phyloP scores from a whole-genome alignment of 2,329 filamentous ascomycete species.

The Massarina eburnea region DNA sequence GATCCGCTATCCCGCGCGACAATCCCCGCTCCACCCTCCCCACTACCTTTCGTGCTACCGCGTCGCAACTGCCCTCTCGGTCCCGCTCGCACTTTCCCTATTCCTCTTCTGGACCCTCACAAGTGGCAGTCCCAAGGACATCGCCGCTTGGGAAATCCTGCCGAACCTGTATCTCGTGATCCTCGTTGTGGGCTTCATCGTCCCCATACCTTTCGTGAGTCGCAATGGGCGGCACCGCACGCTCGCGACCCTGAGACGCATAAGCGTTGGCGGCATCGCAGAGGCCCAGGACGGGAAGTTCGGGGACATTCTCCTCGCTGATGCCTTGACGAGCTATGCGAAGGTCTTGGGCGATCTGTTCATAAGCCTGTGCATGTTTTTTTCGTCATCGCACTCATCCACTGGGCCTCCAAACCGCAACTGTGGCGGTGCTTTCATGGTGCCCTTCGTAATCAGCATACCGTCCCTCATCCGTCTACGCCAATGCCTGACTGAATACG shows the following conservation, averaged over 20 bases:
- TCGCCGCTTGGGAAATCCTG: conserved; percentile 79
- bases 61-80: conserved; percentile 74
- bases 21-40: conserved; percentile 68
- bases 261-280: conserved; percentile 83
- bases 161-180: conserved; percentile 80
- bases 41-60: conserved; percentile 86
- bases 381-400: conserved; percentile 67
- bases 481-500: conserved; percentile 88
- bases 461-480: conserved; percentile 85
- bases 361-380: conserved; percentile 89
- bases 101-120: conserved; percentile 83
- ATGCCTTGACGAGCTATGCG: conserved; percentile 92
- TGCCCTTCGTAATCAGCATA: conserved; percentile 80
- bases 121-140: conserved; percentile 66
- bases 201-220: conserved; percentile 70
- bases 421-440: conserved; percentile 76
- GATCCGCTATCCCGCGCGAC: conserved; percentile 80
- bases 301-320: conserved; percentile 88
- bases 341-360: conserved; percentile 90
- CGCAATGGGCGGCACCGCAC: conserved; percentile 74
- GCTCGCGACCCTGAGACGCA: conserved; percentile 72
- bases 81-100: conserved; percentile 71
- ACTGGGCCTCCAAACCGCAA: conserved; percentile 78
- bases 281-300: conserved; percentile 89
- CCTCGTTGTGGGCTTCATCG: conserved; percentile 69